A percentile compares a stretch with the other conserved stretches of the same genome.
These are phyloP conservation scores for Phellopilus nigrolimitatus DNA, from an alignment of 1,284 basidiomycete genomes.

Conservation along the genomic window DNA sequence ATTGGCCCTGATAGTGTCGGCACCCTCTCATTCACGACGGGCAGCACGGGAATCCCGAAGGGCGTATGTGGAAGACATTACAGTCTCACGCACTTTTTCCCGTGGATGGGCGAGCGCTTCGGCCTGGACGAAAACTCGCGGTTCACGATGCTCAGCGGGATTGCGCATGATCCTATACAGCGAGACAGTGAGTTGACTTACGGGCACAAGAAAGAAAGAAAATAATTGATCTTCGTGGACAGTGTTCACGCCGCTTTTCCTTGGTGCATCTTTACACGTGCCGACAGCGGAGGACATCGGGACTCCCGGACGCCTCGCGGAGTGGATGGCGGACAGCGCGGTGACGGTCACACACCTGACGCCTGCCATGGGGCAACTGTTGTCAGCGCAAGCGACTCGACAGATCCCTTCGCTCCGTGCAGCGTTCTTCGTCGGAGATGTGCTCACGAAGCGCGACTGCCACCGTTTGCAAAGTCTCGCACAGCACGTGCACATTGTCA, in stretches of 20 bases:
- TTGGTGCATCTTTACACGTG: constrained; percentile 93
- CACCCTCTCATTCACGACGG: constrained; percentile 95
- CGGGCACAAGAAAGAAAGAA: constrained; percentile 3
- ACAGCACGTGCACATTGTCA: constrained; percentile 90
- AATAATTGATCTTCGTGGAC: constrained; percentile 17
- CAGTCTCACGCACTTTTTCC: constrained; percentile 98
- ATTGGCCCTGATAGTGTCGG: constrained; percentile 95
- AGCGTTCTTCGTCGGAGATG: constrained; percentile 99
- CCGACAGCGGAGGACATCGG: constrained; percentile 98
- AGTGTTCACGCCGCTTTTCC: constrained; percentile 99
- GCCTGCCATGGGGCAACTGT: constrained; percentile 97
- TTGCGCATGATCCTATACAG: constrained; percentile 99
- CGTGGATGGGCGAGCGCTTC: constrained; percentile 97
- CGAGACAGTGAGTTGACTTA: constrained; percentile 85
- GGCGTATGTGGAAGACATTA: constrained; percentile 95
- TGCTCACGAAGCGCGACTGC: constrained; percentile 98
- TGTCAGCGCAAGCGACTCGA: constrained; percentile 91
- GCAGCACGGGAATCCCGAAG: constrained; percentile 97
- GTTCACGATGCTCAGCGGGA: constrained; percentile 99
- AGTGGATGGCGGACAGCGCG: constrained; percentile 95
- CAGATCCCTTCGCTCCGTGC: constrained; percentile 85
- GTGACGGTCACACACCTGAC: constrained; percentile 96
- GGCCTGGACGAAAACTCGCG: constrained; percentile 71
- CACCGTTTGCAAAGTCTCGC: constrained; percentile 92
- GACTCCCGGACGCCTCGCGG: constrained; percentile 92